Evolutionary conservation across 225 moss, liverwort and hornwort species (phyloP).

Genomic region (Straminergon stramineum): DNA sequence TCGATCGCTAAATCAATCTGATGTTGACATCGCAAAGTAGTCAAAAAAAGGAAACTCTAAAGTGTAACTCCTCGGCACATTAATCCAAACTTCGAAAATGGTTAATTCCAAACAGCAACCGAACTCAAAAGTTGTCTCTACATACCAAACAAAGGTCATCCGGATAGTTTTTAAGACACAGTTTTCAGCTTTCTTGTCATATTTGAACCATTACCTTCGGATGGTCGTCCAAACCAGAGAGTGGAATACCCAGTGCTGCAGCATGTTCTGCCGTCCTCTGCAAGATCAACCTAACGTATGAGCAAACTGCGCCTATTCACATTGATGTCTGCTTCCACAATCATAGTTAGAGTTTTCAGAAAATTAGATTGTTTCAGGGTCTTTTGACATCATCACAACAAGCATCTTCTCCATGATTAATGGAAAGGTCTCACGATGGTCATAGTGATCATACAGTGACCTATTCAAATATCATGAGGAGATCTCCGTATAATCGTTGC

Average conservation of each 20-base stretch:
- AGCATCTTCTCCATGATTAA: not conserved
- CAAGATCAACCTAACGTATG: not conserved
- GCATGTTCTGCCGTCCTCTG: conserved; percentile 94
- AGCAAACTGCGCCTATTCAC: not conserved
- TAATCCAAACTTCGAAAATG: not conserved
- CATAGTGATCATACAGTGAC: not conserved
- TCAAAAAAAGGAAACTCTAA: not conserved
- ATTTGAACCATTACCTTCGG: conserved; percentile 54
- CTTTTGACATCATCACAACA: not conserved
- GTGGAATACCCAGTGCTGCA: conserved; percentile 71
- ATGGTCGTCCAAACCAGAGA: conserved; percentile 79
- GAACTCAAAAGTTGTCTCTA: not conserved
- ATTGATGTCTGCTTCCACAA: not conserved
- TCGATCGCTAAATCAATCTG: conserved; percentile 85
- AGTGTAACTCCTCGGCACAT: not conserved
- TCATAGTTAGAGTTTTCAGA: not conserved
- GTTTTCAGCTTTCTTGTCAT: not conserved
- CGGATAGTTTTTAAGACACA: not conserved
- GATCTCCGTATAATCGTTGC: not conserved
- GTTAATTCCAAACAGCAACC: not conserved
- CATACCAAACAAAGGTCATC: not conserved
- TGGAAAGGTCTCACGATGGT: not conserved
- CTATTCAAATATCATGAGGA: not conserved
- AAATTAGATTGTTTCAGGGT: not conserved
- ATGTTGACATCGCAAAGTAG: not conserved